Evolutionary conservation across 192 early-diverging fungal genomes (phyloP), one percentile per base, ranked within the genome.

Genomic region (Lobosporangium transversale): DNA sequence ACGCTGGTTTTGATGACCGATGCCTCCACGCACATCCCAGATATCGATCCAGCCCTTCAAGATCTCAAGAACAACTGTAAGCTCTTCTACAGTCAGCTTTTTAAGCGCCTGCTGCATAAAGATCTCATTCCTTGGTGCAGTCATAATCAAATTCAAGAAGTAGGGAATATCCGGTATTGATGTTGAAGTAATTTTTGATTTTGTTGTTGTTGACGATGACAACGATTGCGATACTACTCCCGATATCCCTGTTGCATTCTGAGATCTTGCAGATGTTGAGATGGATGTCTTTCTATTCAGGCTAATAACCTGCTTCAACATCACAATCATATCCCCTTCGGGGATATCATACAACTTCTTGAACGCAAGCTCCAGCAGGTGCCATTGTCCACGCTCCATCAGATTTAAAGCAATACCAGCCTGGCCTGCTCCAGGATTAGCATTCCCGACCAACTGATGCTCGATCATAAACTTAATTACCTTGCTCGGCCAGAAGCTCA

Each of bases 101-200:
- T 85, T 85, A 18, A 85, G 4, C 8, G 84, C 79, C 48, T 85
- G 84, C 62, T 85, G 84, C 70, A 85, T 68, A 59, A 82, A 85
- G 17, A 85, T 68, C 31, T 82, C 81, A 57, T 85, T 85, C 43
- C 70, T 67, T 14, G 84, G 84, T 17, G 79, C 65, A 29, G 70
- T 48, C 66, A 80, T 64, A 31, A 76, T 68, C 45, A 79, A 32
- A 48, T 81, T 80, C 53, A 76, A 45, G 49, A 76, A 76, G 23
- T 52, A 49, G 15, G 56, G 32, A 20, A 73, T 57, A 11, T 68
- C 51, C 20, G 44, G 40, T 36, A 62, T 65, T n/a, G n/a, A n/a
- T 49, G 53, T 9, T 49, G 52, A 29, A 3, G 56, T 36, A 18
- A 59, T 49, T 51, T 33, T 18, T 51, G 48, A 21, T 2, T 21